These are phyloP conservation scores for Xanthoconium separans DNA, from an alignment of 1,284 basidiomycete species.

Conservation along the genomic window DNA sequence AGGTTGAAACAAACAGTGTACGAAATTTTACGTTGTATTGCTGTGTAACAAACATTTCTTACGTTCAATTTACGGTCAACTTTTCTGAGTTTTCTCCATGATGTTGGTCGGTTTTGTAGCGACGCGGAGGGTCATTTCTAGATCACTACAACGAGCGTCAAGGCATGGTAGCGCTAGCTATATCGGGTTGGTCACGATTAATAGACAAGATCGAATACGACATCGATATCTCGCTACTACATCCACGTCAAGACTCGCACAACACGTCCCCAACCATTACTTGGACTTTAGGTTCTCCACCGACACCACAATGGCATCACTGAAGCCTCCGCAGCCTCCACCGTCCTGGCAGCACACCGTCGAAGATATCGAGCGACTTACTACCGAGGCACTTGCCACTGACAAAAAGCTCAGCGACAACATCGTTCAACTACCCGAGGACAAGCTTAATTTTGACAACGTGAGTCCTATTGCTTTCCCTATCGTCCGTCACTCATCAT, in stretches of 20 bases:
- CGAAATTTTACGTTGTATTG: not conserved
- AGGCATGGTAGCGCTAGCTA: conserved; percentile 18
- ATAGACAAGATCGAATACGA: not conserved
- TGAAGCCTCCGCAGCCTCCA: conserved; percentile 66
- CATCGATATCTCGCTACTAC: conserved; percentile 16
- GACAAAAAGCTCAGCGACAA: conserved; percentile 58
- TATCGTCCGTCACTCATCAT: not conserved
- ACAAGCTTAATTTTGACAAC: conserved; percentile 58
- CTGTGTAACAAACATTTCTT: too few relatives aligned
- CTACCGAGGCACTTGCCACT: conserved; percentile 57
- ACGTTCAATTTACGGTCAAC: not conserved
- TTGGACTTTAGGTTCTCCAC: conserved; percentile 14
- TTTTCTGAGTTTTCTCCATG: not conserved
- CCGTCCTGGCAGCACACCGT: conserved; percentile 70
- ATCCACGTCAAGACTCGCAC: conserved; percentile 4
- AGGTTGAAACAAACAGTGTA: conserved; percentile 9
- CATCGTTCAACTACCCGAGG: conserved; percentile 58
- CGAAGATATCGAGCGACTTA: conserved; percentile 55
- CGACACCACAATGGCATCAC: conserved; percentile 31
- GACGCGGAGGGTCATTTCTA: not conserved
- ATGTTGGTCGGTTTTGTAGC: not conserved
- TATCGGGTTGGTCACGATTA: conserved; percentile 20
- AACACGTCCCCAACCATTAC: not conserved
- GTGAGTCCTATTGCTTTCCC: conserved; percentile 37
- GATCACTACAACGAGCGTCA: not conserved